Evolutionary conservation across 2,329 filamentous ascomycete species (phyloP).

Genomic region (Botrytis porri): DNA sequence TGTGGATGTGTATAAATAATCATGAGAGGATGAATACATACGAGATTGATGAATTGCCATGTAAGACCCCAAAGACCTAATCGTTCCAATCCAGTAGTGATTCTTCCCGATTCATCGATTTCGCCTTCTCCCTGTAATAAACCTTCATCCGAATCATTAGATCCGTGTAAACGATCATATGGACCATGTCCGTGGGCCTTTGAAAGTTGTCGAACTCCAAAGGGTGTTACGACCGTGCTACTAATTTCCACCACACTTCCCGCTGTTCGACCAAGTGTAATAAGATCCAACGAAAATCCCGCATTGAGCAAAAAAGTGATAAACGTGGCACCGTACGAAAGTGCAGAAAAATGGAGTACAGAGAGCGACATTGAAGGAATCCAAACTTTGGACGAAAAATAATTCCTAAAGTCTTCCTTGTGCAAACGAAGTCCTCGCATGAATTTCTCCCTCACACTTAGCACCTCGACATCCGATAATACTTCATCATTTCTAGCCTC

Average conservation of each 20-base stretch:
- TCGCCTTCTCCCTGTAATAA: neutral
- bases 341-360: constrained; percentile 53
- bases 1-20: neutral
- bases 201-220: constrained; percentile 43
- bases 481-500: neutral
- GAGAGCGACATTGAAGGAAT: constrained; percentile 49
- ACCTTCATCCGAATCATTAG: neutral
- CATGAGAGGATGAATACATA: constrained; percentile 26
- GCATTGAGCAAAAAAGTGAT: constrained; percentile 52
- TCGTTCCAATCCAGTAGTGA: constrained; percentile 39
- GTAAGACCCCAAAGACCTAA: constrained; percentile 45
- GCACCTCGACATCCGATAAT: neutral
- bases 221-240: constrained; percentile 51
- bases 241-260: constrained; percentile 52
- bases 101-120: constrained; percentile 26
- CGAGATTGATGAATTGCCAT: constrained; percentile 43
- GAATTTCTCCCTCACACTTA: constrained; percentile 4
- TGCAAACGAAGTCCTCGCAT: constrained; percentile 28
- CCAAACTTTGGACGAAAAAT: constrained; percentile 42
- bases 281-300: constrained; percentile 47
- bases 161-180: constrained; percentile 21
- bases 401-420: constrained; percentile 38
- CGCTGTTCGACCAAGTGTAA: constrained; percentile 47
- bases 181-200: constrained; percentile 36
- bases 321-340: constrained; percentile 54